Evolutionary conservation across 1,139 yeast species (phyloP), one percentile per base, ranked within the genome.

Genomic region (Kazachstania sp.): DNA sequence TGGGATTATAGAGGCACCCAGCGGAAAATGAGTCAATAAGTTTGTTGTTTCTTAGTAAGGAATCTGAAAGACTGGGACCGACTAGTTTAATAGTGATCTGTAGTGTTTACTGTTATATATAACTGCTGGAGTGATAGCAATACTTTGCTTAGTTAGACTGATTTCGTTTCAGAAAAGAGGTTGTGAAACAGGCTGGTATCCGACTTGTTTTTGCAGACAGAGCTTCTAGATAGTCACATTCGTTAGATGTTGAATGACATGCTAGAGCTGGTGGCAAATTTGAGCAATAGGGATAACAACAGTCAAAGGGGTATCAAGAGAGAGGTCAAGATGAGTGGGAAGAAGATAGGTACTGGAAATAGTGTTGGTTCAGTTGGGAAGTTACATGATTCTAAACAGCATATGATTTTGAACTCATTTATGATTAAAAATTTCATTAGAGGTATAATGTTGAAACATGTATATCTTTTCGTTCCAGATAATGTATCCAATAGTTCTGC

Each of bases 371-470:
- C 16, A 8, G 11, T n/a, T 29, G n/a, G 18, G n/a, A 12, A 4
- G 29, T 37, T 39, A 35, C 6, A 15, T n/a, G 32, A 16, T 36
- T 7, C 20, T 18, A 12, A 39, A 35, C 54, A 45, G 32, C 31
- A 19, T 23, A 16, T 30, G 4, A 19, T 35, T 4, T 45, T 57
- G 44, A 54, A 49, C 32, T 47, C 44, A 20, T 54, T 57, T 45
- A 46, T 57, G 50, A 41, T 56, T 7, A 38, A 46, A 16, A 49
- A 52, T 26, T 52, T 56, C 32, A 37, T 48, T 11, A 51, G 49
- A 23, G 52, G 54, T 3, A 37, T 53, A 12, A 29, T 47, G 31
- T 37, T 44, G 32, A 51, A 51, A 23, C 54, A 51, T 43, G 31
- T 46, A 6, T 39, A 41, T n/a, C 44, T 55, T 12, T 46, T 50